A percentile compares a stretch with the other conserved stretches of the same genome.
phyloP scores from a whole-genome alignment of 2,329 filamentous ascomycete species.

The Colletotrichum lindemuthianum region DNA sequence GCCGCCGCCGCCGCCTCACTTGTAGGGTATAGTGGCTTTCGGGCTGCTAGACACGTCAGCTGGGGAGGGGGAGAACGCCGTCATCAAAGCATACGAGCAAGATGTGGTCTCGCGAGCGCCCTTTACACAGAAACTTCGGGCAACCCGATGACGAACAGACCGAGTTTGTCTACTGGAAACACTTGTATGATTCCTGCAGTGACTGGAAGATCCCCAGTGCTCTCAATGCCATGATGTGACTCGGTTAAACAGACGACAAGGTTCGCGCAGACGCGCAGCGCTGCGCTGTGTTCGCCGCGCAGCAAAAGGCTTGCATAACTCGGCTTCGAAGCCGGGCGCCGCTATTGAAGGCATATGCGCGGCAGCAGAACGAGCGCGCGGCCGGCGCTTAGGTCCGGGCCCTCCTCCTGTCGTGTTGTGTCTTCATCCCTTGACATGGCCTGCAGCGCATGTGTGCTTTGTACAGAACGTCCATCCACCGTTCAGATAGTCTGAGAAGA shows the following conservation, averaged over 20 bases:
- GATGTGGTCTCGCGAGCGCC: no score
- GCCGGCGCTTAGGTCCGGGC: conserved; percentile 15
- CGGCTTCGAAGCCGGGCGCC: conserved; percentile 7
- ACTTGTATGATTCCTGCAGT: no score
- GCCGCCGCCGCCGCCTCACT: no score
- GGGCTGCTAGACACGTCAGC: no score
- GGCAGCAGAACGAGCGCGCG: conserved; percentile 14
- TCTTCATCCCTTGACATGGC: no score
- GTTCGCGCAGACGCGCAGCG: not conserved
- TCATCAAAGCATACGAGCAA: no score
- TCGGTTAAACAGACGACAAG: not conserved
- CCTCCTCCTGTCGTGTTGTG: not conserved
- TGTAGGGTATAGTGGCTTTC: no score
- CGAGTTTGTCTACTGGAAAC: no score
- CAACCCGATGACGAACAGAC: no score
- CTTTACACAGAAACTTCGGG: no score
- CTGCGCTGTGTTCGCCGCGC: conserved; percentile 6
- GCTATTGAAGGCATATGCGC: conserved; percentile 18
- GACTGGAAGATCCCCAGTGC: not conserved
- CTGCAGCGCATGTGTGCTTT: not conserved
- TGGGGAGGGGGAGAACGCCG: no score
- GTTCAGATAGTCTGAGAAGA: no score
- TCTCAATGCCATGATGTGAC: conserved; percentile 18
- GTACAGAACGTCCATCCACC: not conserved
- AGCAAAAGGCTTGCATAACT: conserved; percentile 1